Percentiles rank a stretch among this genome's conserved stretches.
Conservation (phyloP, 139 green algal genomes). For the Chlamydomonas eustigma region DNA sequence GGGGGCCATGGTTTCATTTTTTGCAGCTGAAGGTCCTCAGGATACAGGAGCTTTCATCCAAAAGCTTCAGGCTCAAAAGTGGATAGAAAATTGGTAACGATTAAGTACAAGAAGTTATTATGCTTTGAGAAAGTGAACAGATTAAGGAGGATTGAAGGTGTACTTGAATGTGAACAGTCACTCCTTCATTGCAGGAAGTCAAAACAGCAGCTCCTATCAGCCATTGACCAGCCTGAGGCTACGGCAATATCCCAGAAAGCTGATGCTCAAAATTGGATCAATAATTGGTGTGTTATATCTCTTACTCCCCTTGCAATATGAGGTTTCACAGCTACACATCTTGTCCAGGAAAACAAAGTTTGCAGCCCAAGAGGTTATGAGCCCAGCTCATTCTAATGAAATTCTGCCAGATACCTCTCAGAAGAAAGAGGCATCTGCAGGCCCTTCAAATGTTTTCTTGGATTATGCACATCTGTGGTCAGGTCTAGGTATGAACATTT, state of each 20-base stretch:
- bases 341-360: background rate
- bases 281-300: background rate
- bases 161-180: no score
- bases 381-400: background rate
- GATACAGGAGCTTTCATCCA: no score
- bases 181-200: no score
- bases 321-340: background rate
- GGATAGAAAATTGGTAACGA: no score
- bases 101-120: no score
- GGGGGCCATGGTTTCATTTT: no score
- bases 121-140: no score
- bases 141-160: no score
- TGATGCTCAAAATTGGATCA: slow-evolving; percentile 5
- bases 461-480: slow-evolving; percentile 42
- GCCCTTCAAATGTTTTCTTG: slow-evolving; percentile 12
- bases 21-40: no score
- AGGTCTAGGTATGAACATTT: slow-evolving; percentile 27
- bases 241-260: background rate
- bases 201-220: no score
- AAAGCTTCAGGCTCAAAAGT: no score
- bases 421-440: no score
- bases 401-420: background rate
- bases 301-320: background rate
- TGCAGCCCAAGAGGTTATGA: background rate
- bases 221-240: background rate